A percentile compares a stretch with the other conserved stretches of the same genome.
Conservation (phyloP, 208 protist species). For the Trypanosoma melophagium region DNA sequence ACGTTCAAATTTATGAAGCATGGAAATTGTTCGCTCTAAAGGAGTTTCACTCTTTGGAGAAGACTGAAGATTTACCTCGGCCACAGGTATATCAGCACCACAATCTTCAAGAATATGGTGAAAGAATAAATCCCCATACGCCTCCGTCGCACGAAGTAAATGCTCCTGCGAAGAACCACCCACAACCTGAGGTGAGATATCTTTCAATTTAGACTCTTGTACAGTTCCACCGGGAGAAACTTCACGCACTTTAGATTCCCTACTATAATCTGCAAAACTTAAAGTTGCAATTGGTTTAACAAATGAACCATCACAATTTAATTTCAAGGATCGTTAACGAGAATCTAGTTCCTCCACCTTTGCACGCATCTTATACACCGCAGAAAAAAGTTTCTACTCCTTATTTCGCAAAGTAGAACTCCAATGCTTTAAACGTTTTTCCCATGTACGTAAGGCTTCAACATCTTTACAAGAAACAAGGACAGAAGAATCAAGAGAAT, state of each 20-base stretch:
- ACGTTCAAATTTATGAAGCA: constrained; percentile 2
- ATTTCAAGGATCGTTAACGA: not conserved
- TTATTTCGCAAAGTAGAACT: constrained; percentile 34
- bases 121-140: constrained; percentile 45
- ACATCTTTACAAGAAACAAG: not conserved
- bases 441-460: constrained; percentile 15
- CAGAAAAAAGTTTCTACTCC: constrained; percentile 38
- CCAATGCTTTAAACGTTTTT: constrained; percentile 28
- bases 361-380: constrained; percentile 35
- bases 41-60: not conserved
- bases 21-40: not conserved
- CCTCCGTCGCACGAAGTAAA: constrained; percentile 35
- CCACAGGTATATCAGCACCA: constrained; percentile 26
- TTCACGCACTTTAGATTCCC: not conserved
- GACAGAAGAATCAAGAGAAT: not conserved
- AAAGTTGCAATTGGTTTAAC: not conserved
- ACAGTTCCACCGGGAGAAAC: not conserved
- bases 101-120: constrained; percentile 43
- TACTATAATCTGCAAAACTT: not conserved
- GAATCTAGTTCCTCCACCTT: constrained; percentile 36
- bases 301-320: not conserved
- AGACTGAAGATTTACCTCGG: not conserved
- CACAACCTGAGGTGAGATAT: not conserved
- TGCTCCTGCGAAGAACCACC: constrained; percentile 31
- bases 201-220: not conserved